Evolutionary conservation across 192 early-diverging fungal genomes (phyloP), one percentile per base, ranked within the genome.

Genomic region (Podila verticillata): DNA sequence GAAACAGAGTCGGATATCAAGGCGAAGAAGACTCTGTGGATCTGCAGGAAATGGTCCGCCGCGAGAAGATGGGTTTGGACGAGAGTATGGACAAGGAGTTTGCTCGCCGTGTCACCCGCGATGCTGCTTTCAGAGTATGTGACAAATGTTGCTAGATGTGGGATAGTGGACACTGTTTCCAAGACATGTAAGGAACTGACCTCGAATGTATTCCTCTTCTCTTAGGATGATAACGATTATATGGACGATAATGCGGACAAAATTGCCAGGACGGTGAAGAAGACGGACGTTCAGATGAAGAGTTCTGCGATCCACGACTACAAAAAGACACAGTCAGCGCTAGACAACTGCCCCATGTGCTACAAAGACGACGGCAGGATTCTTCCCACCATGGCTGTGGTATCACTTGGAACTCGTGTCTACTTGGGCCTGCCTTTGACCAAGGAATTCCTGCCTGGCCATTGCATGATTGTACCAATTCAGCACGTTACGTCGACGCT

Each of bases 401-500:
- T 98, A 0, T 88, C 95, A 5, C 75, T 97, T 29, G 97, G 92
- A 3, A 92, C 87, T 10, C 87, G 89, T 20, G 84, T 89, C 6
- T 98, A 97, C 74, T 73, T 99, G 63, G 93, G 90, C 13, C 73
- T 99, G 22, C 93, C 96, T 0, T 84, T 85, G 57, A 74, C 85
- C 19, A 87, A 91, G 35, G 92, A 94, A 17, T 89, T 98, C 79
- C 86, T 89, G 24, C 90, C 92, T 2, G 94, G 92, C 2, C 97
- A 98, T 62, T 97, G 96, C 84, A 75, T 94, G 49, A 98, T 99
- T 74, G 93, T 96, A 8, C 98, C 98, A 19, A 68, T 95, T 15
- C 90, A 96, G 63, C 98, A 99, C 69, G 86, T 90, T 32, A 72
- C 90, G 0, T 92, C 93, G 8, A 95, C 92, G 15, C 82, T 99